phyloP scores from a whole-genome alignment of 1,284 basidiomycete genomes.

The Cryptococcus sp. region DNA sequence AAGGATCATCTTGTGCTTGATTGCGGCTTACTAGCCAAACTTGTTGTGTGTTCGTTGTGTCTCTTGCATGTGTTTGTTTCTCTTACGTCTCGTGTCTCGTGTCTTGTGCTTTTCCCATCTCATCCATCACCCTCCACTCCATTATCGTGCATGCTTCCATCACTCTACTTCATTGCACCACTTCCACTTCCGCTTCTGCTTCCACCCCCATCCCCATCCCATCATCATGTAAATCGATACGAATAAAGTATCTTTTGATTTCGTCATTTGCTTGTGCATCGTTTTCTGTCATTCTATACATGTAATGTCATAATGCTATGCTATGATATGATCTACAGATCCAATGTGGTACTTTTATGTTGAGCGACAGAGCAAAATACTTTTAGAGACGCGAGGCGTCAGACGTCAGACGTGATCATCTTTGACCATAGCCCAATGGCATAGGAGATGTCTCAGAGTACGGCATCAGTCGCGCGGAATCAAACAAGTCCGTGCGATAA shows the following conservation, averaged over 20 bases:
- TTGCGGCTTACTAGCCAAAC: background rate
- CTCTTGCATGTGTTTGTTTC: conserved; percentile 1
- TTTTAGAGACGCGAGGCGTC: no score
- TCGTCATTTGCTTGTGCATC: background rate
- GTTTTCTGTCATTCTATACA: background rate
- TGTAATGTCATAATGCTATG: background rate
- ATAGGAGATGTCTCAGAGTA: conserved; percentile 18
- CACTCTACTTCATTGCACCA: conserved; percentile 2
- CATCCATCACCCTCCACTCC: conserved; percentile 6
- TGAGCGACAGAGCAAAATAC: background rate
- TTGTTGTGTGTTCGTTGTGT: conserved; percentile 1
- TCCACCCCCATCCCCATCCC: background rate
- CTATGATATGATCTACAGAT: background rate
- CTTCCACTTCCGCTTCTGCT: conserved; percentile 8
- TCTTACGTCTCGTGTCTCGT: background rate
- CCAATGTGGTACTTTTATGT: background rate
- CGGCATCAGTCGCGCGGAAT: conserved; percentile 18
- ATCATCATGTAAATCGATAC: background rate
- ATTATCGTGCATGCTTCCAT: background rate
- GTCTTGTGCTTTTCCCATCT: background rate
- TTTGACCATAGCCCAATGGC: conserved; percentile 13
- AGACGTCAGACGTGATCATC: background rate
- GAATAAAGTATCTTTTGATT: no score
- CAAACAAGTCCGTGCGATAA: conserved; percentile 22
- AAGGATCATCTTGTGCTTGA: no score